A percentile compares a stretch with the other conserved stretches of the same genome.
Conservation (phyloP, 768 basidiomycete species). For the Terana coerulea region DNA sequence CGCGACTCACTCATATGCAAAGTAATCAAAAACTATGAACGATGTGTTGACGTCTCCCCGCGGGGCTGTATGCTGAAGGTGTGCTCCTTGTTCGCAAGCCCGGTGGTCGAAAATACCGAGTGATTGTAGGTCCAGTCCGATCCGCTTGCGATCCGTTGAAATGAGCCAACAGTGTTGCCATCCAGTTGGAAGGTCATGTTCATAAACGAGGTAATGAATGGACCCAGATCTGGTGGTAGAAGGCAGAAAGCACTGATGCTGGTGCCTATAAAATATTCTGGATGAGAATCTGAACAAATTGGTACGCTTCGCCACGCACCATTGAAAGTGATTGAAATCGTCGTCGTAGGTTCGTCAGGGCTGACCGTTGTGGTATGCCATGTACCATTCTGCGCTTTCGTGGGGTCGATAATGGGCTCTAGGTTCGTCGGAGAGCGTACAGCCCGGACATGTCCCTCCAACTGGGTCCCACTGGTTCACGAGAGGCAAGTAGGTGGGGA, state of each 20-base stretch:
- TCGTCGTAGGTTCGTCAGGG: constrained; percentile 2
- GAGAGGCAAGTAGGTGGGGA: constrained; percentile 1
- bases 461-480: constrained; percentile 6
- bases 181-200: constrained; percentile 1
- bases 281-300: background rate
- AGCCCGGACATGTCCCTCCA: constrained; percentile 2
- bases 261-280: background rate
- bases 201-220: constrained; percentile 2
- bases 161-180: background rate
- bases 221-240: background rate
- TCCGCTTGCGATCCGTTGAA: background rate
- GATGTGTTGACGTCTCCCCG: constrained; percentile 1
- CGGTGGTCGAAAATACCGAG: background rate
- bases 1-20: constrained; percentile 2
- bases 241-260: constrained; percentile 2
- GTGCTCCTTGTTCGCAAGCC: constrained; percentile 2
- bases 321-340: constrained; percentile 6
- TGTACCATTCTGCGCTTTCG: background rate
- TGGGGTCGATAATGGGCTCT: background rate
- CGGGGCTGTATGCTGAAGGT: constrained; percentile 2
- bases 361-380: constrained; percentile 7
- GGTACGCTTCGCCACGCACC: constrained; percentile 2
- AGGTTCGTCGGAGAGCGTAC: background rate
- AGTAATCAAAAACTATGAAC: constrained; percentile 7
- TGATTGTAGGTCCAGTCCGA: constrained; percentile 5